A percentile compares a stretch with the other conserved stretches of the same genome.
Evolutionary conservation across 1,139 yeast species (phyloP).

Genomic region (Scheffersomyces illinoinensis): DNA sequence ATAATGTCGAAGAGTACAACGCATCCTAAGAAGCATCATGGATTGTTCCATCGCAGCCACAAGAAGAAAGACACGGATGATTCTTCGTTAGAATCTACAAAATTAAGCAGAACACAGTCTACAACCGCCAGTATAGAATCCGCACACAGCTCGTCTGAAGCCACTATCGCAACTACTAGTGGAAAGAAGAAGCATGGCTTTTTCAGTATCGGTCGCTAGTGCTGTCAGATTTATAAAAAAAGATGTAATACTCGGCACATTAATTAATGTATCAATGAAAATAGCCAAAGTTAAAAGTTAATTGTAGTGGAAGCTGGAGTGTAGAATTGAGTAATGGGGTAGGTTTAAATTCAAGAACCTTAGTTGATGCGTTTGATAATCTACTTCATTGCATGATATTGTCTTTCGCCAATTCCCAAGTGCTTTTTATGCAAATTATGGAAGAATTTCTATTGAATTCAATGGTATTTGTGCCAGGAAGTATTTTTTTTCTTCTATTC

Average conservation of each 20-base stretch:
- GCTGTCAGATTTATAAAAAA: neutral
- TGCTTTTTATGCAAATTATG: no score
- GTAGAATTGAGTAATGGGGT: neutral
- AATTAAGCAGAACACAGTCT: conserved; percentile 16
- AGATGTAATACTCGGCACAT: neutral
- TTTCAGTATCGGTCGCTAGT: conserved; percentile 4
- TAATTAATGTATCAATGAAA: neutral
- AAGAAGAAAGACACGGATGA: conserved; percentile 16
- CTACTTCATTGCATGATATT: no score
- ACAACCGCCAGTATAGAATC: conserved; percentile 20
- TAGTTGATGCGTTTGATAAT: no score
- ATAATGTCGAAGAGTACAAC: conserved; percentile 4
- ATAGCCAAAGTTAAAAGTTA: neutral
- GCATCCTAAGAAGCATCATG: conserved; percentile 21
- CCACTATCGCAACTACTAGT: conserved; percentile 5
- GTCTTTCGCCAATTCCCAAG: no score
- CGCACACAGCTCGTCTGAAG: conserved; percentile 13
- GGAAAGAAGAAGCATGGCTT: conserved; percentile 16
- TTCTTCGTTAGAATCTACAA: conserved; percentile 11
- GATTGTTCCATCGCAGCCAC: conserved; percentile 20
- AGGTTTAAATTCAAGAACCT: no score
- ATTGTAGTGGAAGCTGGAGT: neutral
- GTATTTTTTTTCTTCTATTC: no score
- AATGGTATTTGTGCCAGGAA: no score
- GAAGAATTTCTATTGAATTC: no score